Evolutionary conservation across 2,329 filamentous ascomycete genomes (phyloP).

Genomic region (Hymenoscyphus linearis): DNA sequence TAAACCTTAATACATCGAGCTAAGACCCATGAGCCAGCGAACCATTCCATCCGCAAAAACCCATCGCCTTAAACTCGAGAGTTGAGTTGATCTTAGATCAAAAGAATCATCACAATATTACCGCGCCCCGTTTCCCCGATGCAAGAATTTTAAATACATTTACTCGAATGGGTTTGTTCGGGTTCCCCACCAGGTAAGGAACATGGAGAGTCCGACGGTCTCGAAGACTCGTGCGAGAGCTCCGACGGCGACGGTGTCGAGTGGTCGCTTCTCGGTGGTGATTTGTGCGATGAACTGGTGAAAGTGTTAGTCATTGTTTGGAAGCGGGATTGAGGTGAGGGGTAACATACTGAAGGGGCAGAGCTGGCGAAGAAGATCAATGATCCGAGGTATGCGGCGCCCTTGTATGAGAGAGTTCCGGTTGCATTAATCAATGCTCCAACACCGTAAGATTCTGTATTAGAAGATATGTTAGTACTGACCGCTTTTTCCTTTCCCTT

Average conservation of each 20-base stretch:
- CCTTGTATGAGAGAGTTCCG: constrained; percentile 93
- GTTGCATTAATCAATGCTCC: constrained; percentile 91
- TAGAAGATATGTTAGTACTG: too few relatives aligned
- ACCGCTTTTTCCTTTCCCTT: too few relatives aligned
- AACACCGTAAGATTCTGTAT: constrained; percentile 74
- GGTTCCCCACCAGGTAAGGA: constrained; percentile 97
- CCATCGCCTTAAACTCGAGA: not conserved
- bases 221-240: constrained; percentile 80
- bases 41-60: not conserved
- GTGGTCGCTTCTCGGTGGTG: constrained; percentile 83
- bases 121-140: not conserved
- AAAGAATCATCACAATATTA: not conserved
- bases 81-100: not conserved
- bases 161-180: constrained; percentile 78
- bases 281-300: constrained; percentile 76
- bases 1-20: not conserved
- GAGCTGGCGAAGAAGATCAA: constrained; percentile 89
- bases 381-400: constrained; percentile 84
- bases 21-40: not conserved
- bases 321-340: not conserved
- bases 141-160: constrained; percentile 8
- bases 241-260: constrained; percentile 85
- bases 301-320: constrained; percentile 8
- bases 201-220: constrained; percentile 84
- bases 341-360: constrained; percentile 69